Evolutionary conservation across 257 asterid species (phyloP), one percentile per base, ranked within the genome.

Genomic region (Solanum commersonii): DNA sequence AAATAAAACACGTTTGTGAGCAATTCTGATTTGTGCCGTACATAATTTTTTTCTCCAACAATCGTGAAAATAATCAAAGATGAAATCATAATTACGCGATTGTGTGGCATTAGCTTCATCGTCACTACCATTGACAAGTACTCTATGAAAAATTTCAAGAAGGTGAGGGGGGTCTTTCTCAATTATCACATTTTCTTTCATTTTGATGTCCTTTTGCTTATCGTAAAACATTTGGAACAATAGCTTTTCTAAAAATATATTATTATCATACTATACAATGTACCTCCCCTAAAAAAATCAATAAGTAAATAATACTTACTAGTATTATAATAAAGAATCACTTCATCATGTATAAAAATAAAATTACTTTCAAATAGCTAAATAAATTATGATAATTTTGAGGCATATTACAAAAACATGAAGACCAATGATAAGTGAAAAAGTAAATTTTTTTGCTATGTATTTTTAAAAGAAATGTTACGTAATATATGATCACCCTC

Each of bases 1-100:
- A 92, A 74, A 42, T 88, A 74, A 74, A 87, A 92, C 2, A 89
- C 63, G 3, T 76, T n/a, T 3, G n/a, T 12, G 84, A 78, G n/a
- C 8, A 42, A 4, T 78, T 8, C 1, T n/a, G n/a, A 11, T 78
- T 14, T n/a, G n/a, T n/a, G 63, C 14, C 0, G 3, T 40, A 3
- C 22, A 6, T 40, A 22, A 38, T 78, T 42, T 46, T 34, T 42
- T 78, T 5, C 65, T 78, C 23, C 23, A 78, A n/a, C 8, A 31
- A 78, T 25, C 3, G 0, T 4, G n/a, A 78, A 78, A 25, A 14
- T 42, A 25, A n/a, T 42, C n/a, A 8, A 14, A 77, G 35, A 40
- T 40, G 8, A 40, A 40, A 40, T 77, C 84, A 40, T 1, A 82
- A 20, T 84, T 71, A 44, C 40, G 2, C 1, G 35, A 16, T 16